phyloP scores from a whole-genome alignment of 2,329 filamentous ascomycete genomes.

The Drechslera avenae region DNA sequence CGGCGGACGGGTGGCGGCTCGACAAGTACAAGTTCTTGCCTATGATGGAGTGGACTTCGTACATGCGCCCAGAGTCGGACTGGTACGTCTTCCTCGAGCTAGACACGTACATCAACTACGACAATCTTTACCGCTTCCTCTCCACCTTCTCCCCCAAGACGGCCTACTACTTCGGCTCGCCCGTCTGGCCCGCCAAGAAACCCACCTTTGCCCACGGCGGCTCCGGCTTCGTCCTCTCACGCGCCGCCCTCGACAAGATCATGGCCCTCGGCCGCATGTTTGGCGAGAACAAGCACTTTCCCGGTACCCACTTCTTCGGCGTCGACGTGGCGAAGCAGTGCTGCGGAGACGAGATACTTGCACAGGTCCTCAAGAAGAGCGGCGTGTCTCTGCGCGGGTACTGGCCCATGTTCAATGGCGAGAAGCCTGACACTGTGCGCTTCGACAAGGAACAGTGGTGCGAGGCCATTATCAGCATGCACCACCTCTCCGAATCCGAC shows the following conservation, averaged over 20 bases:
- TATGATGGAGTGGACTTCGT: conserved; percentile 58
- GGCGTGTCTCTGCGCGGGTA: conserved; percentile 45
- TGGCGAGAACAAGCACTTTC: conserved; percentile 38
- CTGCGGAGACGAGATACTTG: conserved; percentile 48
- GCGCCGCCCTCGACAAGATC: conserved; percentile 56
- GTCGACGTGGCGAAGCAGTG: conserved; percentile 41
- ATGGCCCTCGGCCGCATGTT: conserved; percentile 47
- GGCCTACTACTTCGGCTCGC: conserved; percentile 50
- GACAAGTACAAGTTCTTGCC: conserved; percentile 66
- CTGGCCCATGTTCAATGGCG: conserved; percentile 55
- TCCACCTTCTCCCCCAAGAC: conserved; percentile 43
- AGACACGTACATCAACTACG: conserved; percentile 48
- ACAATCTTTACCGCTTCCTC: conserved; percentile 50
- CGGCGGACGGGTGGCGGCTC: conserved; percentile 59
- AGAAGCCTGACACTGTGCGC: conserved; percentile 46
- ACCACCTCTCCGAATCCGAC: conserved; percentile 41
- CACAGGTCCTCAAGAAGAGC: conserved; percentile 45
- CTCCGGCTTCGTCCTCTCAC: conserved; percentile 51
- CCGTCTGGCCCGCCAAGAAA: conserved; percentile 44
- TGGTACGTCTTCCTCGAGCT: conserved; percentile 48
- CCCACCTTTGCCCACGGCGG: conserved; percentile 51
- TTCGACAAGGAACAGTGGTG: conserved; percentile 52
- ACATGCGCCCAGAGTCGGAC: conserved; percentile 37
- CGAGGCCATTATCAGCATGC: conserved; percentile 49
- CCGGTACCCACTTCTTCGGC: conserved; percentile 46